phyloP scores from a whole-genome alignment of 345 rosid genomes.

The Camelina laxa region DNA sequence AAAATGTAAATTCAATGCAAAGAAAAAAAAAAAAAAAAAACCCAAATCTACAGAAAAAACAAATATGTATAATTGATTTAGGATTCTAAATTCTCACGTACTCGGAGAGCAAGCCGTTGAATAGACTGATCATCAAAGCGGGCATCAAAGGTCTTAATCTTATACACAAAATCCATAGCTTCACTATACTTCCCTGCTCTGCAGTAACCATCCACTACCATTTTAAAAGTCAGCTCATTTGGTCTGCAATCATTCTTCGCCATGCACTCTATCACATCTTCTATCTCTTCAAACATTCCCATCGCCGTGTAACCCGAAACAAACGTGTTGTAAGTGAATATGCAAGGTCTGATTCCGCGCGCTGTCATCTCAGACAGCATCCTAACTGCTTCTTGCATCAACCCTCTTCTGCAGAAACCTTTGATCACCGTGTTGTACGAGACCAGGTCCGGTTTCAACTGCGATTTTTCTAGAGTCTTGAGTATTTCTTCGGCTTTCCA shows the following conservation, averaged over 20 bases:
- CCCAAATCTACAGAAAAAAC: constrained; percentile 20
- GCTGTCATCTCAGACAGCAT: constrained; percentile 74
- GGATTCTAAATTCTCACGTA: constrained; percentile 58
- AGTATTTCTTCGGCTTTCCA: constrained; percentile 91
- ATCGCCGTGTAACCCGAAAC: constrained; percentile 67
- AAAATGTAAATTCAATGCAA: constrained; percentile 29
- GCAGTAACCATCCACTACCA: constrained; percentile 85
- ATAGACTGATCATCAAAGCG: constrained; percentile 56
- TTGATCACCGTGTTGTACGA: constrained; percentile 93
- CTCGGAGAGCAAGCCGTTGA: constrained; percentile 64
- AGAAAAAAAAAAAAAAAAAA: neutral
- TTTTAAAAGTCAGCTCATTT: constrained; percentile 83
- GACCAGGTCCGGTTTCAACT: constrained; percentile 68
- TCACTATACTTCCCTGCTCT: constrained; percentile 65
- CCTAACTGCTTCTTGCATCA: constrained; percentile 84
- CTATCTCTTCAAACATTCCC: constrained; percentile 70
- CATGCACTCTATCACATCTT: constrained; percentile 75
- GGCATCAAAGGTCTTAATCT: constrained; percentile 61
- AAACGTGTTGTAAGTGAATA: constrained; percentile 86
- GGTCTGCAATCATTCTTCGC: constrained; percentile 70
- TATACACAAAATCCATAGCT: constrained; percentile 78
- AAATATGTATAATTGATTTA: constrained; percentile 30
- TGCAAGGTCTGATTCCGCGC: constrained; percentile 74
- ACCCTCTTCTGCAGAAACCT: constrained; percentile 86
- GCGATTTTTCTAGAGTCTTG: constrained; percentile 50